Evolutionary conservation across 179 eudicot genomes (phyloP), one percentile per base, ranked within the genome.

Genomic region (Silene noctiflora): DNA sequence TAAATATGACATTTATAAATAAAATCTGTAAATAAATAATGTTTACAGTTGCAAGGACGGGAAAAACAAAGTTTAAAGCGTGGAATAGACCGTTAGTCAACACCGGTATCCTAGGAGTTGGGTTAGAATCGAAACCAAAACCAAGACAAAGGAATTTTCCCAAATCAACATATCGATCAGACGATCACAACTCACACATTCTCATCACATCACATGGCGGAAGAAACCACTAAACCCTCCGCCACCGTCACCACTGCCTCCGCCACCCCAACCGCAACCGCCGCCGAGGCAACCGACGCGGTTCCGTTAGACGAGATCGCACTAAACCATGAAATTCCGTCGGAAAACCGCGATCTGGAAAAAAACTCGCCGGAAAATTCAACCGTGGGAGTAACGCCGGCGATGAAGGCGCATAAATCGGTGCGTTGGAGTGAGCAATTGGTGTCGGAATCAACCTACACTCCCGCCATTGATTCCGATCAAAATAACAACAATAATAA

Each of bases 341-440:
- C 31, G 22, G 71, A 20, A 13, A 56, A 0, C 11, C 21, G 59
- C 60, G 82, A 78, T 75, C 81, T 71, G 68, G 76, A 78, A 2
- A 17, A 33, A 62, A 56, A 2, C 8, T 39, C 75, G 12, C 53
- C 77, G 61, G 81, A 67, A 56, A 56, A 39, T n/a, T 22, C 73
- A 4, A 4, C 31, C 29, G 1, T 8, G 58, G 84, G 72, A 73
- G 63, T 79, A 9, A 64, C 82, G 5, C 71, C 82, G 48, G 76
- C 27, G 29, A 29, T 55, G 46, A 86, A 79, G 71, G 29, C 83
- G 13, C 80, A 74, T 71, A 86, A 86, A 71, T 83, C 88, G 73
- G 88, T 86, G 55, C 44, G 84, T 53, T 85, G 88, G 88, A 85
- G 88, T 79, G 85, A 85, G 75, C 83, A 85, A 71, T 79, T 85